Percentiles rank a stretch among this genome's conserved stretches.
Conservation (phyloP, 768 basidiomycete genomes). For the Pleurotus salmoneostramineus region DNA sequence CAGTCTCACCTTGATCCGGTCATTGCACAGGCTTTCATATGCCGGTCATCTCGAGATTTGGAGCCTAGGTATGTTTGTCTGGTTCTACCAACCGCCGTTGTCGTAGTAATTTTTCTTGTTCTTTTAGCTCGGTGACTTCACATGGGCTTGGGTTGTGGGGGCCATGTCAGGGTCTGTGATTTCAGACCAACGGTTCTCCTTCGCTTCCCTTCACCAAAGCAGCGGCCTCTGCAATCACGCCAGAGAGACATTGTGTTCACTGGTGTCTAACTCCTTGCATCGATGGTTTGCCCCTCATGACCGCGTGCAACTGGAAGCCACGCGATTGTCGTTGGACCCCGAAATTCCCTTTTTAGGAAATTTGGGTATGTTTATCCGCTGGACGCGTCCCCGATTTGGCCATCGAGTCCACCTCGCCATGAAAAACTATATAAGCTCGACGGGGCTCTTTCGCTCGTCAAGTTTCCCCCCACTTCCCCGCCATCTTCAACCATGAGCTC, state of each 20-base stretch:
- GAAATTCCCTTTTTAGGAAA: not conserved
- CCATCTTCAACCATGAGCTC: not conserved
- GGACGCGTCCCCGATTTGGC: too few relatives aligned
- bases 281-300: not conserved
- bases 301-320: not conserved
- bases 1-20: too few relatives aligned
- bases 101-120: too few relatives aligned
- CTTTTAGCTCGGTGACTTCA: not conserved
- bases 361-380: not conserved
- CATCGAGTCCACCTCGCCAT: too few relatives aligned
- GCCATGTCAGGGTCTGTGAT: not conserved
- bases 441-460: slow-evolving; percentile 1
- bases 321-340: not conserved
- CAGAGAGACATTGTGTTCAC: not conserved
- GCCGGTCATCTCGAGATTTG: too few relatives aligned
- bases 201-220: not conserved
- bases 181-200: not conserved
- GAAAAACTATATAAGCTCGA: not conserved
- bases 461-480: too few relatives aligned
- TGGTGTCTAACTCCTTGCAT: slow-evolving; percentile 2
- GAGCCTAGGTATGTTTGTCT: too few relatives aligned
- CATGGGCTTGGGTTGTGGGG: not conserved
- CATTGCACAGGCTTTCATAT: too few relatives aligned
- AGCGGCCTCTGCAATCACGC: not conserved
- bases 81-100: too few relatives aligned